Evolutionary conservation across 805 yeast species (phyloP), one percentile per base, ranked within the genome.

Genomic region (Wickerhamiella azyma): DNA sequence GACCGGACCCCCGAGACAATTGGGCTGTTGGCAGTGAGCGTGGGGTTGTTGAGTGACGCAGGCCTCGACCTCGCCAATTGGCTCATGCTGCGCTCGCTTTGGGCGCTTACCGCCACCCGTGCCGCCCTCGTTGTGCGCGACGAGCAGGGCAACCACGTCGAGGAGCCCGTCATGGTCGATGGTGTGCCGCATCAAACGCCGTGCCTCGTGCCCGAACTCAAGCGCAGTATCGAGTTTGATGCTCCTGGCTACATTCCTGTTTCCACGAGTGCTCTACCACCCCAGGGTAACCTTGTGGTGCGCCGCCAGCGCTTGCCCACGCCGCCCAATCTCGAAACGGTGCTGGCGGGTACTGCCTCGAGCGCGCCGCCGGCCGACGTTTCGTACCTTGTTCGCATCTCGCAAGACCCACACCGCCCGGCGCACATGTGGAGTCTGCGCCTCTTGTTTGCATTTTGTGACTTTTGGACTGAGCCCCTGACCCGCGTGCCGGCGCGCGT

Each of bases 31-130:
- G 64, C 85, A 0, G 72, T 85, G 0, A 72, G 96, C 0, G 66
- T 83, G n/a, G 77, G 85, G 52, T 96, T 96, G 2, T 67, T 79
- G 2, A 79, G 77, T 50, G 81, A 85, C 2, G 45, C 52, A 9
- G 50, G 50, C 9, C 52, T 53, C 26, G 58, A 58, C 13, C 66
- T 64, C n/a, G 66, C 69, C 38, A 76, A 74, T 43, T 75, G 89
- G 45, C 94, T 85, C 59, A 95, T 94, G 1, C 64, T 86, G 32
- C 69, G 94, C 37, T 94, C 86, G 60, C 80, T 92, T 52, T 92
- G 97, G 96, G 81, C 86, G 1, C 63, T 92, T 50, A 75, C 94
- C 0, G 80, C 81, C 4, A 86, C 80, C 53, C 81, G 81, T 2
- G 66, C 96, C 48, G 85, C 96, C 59, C 64, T 92, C n/a, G 72